Conservation (phyloP, 257 asterid genomes). For the Nicotiana sylvestris region DNA sequence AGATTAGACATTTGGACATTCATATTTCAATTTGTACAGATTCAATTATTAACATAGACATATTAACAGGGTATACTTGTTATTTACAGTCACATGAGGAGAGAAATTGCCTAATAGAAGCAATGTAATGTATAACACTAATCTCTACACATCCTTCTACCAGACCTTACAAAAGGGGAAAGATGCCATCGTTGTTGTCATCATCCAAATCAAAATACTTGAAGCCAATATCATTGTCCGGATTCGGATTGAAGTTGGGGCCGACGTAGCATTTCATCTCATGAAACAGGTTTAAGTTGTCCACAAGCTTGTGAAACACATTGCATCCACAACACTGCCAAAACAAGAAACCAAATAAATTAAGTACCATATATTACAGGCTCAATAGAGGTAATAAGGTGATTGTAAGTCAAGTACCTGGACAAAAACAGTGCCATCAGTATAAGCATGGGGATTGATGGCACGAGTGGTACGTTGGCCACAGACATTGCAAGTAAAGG, state of each 20-base stretch:
- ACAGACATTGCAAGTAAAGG: slow-evolving; percentile 89
- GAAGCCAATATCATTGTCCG: slow-evolving; percentile 37
- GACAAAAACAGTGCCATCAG: slow-evolving; percentile 96
- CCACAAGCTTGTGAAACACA: slow-evolving; percentile 91
- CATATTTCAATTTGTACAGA: background rate
- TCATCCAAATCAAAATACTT: slow-evolving; percentile 59
- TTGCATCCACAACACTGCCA: slow-evolving; percentile 95
- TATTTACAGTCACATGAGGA: slow-evolving; percentile 1
- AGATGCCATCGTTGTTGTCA: slow-evolving; percentile 32
- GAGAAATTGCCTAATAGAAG: background rate
- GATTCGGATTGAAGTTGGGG: slow-evolving; percentile 75
- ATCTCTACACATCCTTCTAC: background rate
- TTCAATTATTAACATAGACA: background rate
- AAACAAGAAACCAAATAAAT: slow-evolving; percentile 1
- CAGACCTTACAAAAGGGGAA: slow-evolving; percentile 53
- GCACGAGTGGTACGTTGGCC: slow-evolving; percentile 98
- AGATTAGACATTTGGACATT: background rate
- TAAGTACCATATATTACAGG: background rate
- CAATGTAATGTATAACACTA: slow-evolving; percentile 39
- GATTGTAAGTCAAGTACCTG: slow-evolving; percentile 45
- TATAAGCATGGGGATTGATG: slow-evolving; percentile 93
- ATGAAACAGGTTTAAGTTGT: slow-evolving; percentile 77
- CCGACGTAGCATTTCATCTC: slow-evolving; percentile 92
- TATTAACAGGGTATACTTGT: background rate
- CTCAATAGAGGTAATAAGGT: background rate